Conservation (phyloP, 2,329 filamentous ascomycete species). For the Calonectria honghensis region DNA sequence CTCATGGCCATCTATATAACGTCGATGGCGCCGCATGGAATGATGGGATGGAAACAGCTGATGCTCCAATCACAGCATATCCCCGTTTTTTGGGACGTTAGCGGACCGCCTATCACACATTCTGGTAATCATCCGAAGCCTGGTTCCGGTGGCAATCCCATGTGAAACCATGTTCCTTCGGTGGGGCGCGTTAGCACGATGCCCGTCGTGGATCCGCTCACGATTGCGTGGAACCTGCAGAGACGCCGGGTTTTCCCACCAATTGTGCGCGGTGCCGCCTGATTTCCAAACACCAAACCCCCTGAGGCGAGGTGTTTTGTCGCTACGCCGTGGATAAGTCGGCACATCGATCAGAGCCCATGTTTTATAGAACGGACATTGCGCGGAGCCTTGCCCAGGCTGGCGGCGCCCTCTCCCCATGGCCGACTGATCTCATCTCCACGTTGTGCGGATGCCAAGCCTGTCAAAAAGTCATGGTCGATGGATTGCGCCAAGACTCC, state of each 20-base stretch:
- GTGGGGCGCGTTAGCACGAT: conserved; percentile 4
- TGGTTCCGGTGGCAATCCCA: neutral
- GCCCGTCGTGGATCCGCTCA: conserved; percentile 22
- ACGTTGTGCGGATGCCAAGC: neutral
- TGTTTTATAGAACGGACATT: neutral
- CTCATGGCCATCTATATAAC: neutral
- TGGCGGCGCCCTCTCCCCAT: neutral
- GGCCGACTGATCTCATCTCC: neutral
- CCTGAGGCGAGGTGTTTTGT: conserved; percentile 3
- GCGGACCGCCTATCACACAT: neutral
- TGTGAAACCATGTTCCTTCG: conserved; percentile 23
- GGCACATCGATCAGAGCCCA: conserved; percentile 4
- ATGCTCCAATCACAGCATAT: conserved; percentile 20
- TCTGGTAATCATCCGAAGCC: conserved; percentile 22
- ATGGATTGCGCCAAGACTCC: neutral
- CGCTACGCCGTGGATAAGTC: conserved; percentile 20
- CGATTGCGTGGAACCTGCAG: conserved; percentile 25
- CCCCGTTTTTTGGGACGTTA: neutral
- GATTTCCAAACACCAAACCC: conserved; percentile 31
- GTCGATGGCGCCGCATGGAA: neutral
- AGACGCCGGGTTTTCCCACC: conserved; percentile 18
- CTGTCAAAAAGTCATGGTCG: neutral
- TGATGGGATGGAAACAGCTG: neutral
- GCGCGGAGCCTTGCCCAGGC: neutral
- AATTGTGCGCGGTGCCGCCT: conserved; percentile 28